Evolutionary conservation across 106 monocot genomes (phyloP), one percentile per base, ranked within the genome.

Genomic region (Allium sativum): DNA sequence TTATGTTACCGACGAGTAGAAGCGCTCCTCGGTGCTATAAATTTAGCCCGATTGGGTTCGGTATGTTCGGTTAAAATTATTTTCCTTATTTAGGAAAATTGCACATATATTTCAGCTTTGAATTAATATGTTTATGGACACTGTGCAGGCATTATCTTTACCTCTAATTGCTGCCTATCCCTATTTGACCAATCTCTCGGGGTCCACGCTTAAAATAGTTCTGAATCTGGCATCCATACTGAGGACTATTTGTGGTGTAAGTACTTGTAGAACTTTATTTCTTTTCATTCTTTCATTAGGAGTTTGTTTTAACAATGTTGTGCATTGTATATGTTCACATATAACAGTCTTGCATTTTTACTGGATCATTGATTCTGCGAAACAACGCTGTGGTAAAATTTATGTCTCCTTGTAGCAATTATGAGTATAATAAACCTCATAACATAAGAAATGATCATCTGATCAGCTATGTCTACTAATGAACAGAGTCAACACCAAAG

Each of bases 351-450:
- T 75, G 22, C 52, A 61, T 74, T 21, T 65, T 76, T 54, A 84
- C 78, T n/a, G 89, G 81, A 57, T 45, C 69, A 40, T 76, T 73
- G 62, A 81, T 89, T 71, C 65, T 89, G 56, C 89, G 84, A 76
- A 89, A 84, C 67, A 82, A 82, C 55, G 77, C 90, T 44, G 85
- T 85, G 90, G 90, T 90, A 82, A 58, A 50, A 19, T 61, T 47
- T n/a, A 21, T 64, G 7, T 18, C n/a, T 21, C n/a, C 18, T n/a
- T n/a, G n/a, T n/a, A n/a, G n/a, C n/a, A n/a, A n/a, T n/a, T n/a
- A n/a, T n/a, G n/a, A n/a, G n/a, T n/a, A n/a, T n/a, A n/a, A n/a
- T n/a, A n/a, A n/a, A 54, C 52, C 13, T 18, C 21, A 62, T n/a
- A n/a, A n/a, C n/a, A n/a, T 31, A 16, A 16, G 3, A 40, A 19